These are phyloP conservation scores for Phytophthora podocarpi DNA, from an alignment of 352 stramenopile species.

Conservation along the genomic window DNA sequence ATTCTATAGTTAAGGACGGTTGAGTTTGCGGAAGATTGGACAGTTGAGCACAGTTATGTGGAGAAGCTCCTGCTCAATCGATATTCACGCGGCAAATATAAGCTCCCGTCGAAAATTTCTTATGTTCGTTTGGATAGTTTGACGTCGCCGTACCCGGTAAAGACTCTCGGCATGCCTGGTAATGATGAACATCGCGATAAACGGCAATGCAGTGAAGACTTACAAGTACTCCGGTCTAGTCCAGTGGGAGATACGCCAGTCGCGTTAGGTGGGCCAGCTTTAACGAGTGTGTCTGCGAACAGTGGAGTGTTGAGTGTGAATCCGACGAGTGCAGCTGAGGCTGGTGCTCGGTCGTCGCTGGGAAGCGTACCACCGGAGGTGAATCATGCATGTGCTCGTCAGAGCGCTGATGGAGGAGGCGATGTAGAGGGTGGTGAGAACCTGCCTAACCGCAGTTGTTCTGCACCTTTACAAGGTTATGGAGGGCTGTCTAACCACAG, in stretches of 20 bases:
- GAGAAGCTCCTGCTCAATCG: constrained; percentile 17
- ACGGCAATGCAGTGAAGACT: neutral
- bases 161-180: neutral
- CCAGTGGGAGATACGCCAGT: constrained; percentile 7
- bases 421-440: neutral
- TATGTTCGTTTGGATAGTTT: constrained; percentile 2
- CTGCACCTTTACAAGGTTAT: neutral
- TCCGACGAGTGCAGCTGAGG: constrained; percentile 5
- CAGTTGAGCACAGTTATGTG: constrained; percentile 1
- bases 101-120: neutral
- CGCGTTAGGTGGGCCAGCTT: neutral
- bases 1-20: constrained; percentile 5
- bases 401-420: constrained; percentile 9
- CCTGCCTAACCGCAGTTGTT: constrained; percentile 6
- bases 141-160: neutral
- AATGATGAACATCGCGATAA: constrained; percentile 5
- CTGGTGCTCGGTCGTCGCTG: constrained; percentile 7
- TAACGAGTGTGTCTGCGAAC: neutral
- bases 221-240: neutral
- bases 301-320: constrained; percentile 9
- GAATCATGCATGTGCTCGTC: neutral
- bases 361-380: neutral
- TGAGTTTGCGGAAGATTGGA: constrained; percentile 14
- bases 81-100: neutral
- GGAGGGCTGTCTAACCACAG: constrained; percentile 11